Evolutionary conservation across 2,329 filamentous ascomycete species (phyloP).

Genomic region (Penicillium crustosum): DNA sequence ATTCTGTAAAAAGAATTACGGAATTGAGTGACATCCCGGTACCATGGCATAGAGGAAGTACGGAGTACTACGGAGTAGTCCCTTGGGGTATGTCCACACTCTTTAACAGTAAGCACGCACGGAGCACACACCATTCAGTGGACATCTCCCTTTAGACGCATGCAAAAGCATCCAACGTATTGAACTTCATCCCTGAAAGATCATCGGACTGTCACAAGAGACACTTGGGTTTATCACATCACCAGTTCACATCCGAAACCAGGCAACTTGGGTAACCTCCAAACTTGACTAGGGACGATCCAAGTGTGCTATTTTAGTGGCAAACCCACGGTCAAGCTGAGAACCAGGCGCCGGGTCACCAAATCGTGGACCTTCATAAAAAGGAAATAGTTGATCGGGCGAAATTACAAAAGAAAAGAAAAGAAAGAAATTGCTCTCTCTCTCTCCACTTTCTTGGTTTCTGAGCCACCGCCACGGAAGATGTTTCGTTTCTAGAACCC

Average conservation of each 20-base stretch:
- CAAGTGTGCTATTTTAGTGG: slow-evolving; percentile 1
- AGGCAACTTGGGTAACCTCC: slow-evolving; percentile 7
- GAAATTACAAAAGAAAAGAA: not conserved
- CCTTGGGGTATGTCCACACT: no score
- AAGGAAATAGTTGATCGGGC: not conserved
- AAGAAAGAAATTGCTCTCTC: not conserved
- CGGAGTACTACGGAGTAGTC: no score
- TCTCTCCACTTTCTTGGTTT: slow-evolving; percentile 15
- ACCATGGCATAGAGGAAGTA: slow-evolving; percentile 17
- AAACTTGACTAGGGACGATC: slow-evolving; percentile 3
- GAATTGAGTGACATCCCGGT: slow-evolving; percentile 12
- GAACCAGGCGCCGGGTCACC: not conserved
- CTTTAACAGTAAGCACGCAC: not conserved
- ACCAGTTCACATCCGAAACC: slow-evolving; percentile 12
- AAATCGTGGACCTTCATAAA: slow-evolving; percentile 1
- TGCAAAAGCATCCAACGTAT: slow-evolving; percentile 4
- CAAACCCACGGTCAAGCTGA: slow-evolving; percentile 6
- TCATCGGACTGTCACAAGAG: slow-evolving; percentile 5
- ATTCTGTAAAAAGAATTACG: not conserved
- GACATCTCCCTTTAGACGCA: slow-evolving; percentile 2
- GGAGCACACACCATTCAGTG: not conserved
- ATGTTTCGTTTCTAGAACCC: slow-evolving; percentile 28
- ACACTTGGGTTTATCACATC: slow-evolving; percentile 16
- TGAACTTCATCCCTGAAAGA: slow-evolving; percentile 3
- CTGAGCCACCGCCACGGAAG: slow-evolving; percentile 28